phyloP scores from a whole-genome alignment of 257 asterid genomes.

The Cinchona pubescens region DNA sequence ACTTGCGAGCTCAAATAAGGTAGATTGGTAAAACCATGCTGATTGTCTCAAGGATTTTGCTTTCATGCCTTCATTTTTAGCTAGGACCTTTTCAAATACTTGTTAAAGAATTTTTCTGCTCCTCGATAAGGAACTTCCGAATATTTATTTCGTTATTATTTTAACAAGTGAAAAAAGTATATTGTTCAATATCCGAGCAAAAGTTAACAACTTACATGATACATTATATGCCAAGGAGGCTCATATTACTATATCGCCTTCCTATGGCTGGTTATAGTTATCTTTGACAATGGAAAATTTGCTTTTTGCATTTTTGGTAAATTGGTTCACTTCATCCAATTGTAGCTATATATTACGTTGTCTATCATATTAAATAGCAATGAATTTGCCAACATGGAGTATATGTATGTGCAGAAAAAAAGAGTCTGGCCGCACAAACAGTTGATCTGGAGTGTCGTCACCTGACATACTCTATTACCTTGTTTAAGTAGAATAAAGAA shows the following conservation, averaged over 20 bases:
- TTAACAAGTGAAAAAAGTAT: background rate
- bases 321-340: background rate
- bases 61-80: background rate
- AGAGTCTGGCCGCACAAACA: background rate
- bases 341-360: background rate
- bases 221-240: background rate
- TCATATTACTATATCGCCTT: background rate
- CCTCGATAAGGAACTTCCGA: background rate
- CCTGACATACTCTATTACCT: background rate
- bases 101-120: background rate
- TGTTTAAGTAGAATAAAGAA: background rate
- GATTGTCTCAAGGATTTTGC: background rate
- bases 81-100: background rate
- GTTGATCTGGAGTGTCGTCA: background rate
- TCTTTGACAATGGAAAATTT: background rate
- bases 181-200: background rate
- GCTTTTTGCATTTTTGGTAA: background rate
- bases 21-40: constrained; percentile 20
- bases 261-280: background rate
- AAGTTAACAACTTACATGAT: background rate
- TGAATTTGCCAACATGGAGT: background rate
- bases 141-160: background rate
- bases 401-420: background rate
- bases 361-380: background rate
- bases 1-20: constrained; percentile 92